phyloP scores from a whole-genome alignment of 1,139 yeast genomes.

The Meyerozyma athensensis region DNA sequence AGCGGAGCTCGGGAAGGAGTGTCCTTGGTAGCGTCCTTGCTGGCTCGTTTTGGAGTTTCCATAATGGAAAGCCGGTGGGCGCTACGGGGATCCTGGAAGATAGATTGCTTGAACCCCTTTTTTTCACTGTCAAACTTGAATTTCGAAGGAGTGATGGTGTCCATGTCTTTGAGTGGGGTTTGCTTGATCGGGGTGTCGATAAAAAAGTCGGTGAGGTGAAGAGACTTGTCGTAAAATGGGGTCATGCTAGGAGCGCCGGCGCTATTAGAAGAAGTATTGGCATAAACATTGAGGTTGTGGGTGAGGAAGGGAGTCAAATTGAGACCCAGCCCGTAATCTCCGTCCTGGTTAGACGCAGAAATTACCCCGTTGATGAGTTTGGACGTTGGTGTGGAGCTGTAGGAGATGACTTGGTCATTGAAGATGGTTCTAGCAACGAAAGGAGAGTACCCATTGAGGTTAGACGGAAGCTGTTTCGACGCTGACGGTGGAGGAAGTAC shows the following conservation, averaged over 20 bases:
- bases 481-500: slow-evolving; percentile 23
- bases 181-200: slow-evolving; percentile 40
- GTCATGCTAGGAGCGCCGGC: slow-evolving; percentile 24
- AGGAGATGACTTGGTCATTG: slow-evolving; percentile 32
- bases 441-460: slow-evolving; percentile 43
- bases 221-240: slow-evolving; percentile 42
- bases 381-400: slow-evolving; percentile 36
- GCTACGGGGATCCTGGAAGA: slow-evolving; percentile 20
- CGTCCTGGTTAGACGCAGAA: slow-evolving; percentile 11
- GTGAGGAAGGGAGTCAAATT: slow-evolving; percentile 44
- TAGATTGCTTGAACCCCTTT: slow-evolving; percentile 15
- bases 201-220: slow-evolving; percentile 41
- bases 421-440: slow-evolving; percentile 35
- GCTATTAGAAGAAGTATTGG: not conserved
- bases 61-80: slow-evolving; percentile 34
- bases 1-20: slow-evolving; percentile 8
- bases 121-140: slow-evolving; percentile 25
- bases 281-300: slow-evolving; percentile 27
- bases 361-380: slow-evolving; percentile 20
- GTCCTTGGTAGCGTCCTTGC: slow-evolving; percentile 2
- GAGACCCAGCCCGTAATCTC: slow-evolving; percentile 35
- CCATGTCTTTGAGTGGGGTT: slow-evolving; percentile 32
- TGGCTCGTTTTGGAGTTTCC: slow-evolving; percentile 37
- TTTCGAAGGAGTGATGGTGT: slow-evolving; percentile 42
- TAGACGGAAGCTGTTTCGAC: slow-evolving; percentile 17